Percentiles rank a stretch among this genome's conserved stretches.
phyloP scores from a whole-genome alignment of 768 basidiomycete genomes.

The Grammothele lineata region DNA sequence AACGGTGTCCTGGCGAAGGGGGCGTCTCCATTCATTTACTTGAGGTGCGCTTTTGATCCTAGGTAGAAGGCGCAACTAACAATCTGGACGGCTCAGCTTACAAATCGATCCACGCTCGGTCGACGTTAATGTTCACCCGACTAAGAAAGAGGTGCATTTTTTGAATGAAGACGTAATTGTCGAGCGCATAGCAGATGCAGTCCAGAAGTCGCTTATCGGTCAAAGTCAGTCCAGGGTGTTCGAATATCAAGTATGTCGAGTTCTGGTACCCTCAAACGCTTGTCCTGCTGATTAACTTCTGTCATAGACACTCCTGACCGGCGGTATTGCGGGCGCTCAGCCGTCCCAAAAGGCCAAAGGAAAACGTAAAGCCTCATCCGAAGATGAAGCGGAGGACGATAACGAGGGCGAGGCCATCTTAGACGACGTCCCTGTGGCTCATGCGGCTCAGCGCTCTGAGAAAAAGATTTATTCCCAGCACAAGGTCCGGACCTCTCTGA shows the following conservation, averaged over 20 bases:
- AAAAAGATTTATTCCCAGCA: slow-evolving; percentile 66
- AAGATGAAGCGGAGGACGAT: slow-evolving; percentile 22
- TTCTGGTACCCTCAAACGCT: background rate
- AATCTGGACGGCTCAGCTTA: too few species aligned
- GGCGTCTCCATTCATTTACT: slow-evolving; percentile 84
- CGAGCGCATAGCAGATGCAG: slow-evolving; percentile 65
- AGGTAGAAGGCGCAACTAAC: too few species aligned
- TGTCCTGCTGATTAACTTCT: background rate
- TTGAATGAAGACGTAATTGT: slow-evolving; percentile 86
- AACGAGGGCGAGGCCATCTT: background rate
- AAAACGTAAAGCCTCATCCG: slow-evolving; percentile 26
- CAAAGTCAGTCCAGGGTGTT: slow-evolving; percentile 58
- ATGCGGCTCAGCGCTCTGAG: slow-evolving; percentile 23
- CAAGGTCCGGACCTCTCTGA: slow-evolving; percentile 86
- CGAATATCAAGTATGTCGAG: slow-evolving; percentile 64
- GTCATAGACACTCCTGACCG: slow-evolving; percentile 57
- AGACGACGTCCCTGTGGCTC: background rate
- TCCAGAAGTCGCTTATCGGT: slow-evolving; percentile 61
- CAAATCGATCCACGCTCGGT: slow-evolving; percentile 82
- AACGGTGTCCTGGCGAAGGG: slow-evolving; percentile 86
- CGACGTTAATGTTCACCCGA: slow-evolving; percentile 97
- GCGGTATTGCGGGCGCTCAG: slow-evolving; percentile 35
- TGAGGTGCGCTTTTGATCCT: slow-evolving; percentile 63
- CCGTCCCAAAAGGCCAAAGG: slow-evolving; percentile 31
- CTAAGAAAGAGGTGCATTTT: slow-evolving; percentile 95